phyloP scores from a whole-genome alignment of 352 stramenopile species.

The Hyaloperonospora arabidopsidis region DNA sequence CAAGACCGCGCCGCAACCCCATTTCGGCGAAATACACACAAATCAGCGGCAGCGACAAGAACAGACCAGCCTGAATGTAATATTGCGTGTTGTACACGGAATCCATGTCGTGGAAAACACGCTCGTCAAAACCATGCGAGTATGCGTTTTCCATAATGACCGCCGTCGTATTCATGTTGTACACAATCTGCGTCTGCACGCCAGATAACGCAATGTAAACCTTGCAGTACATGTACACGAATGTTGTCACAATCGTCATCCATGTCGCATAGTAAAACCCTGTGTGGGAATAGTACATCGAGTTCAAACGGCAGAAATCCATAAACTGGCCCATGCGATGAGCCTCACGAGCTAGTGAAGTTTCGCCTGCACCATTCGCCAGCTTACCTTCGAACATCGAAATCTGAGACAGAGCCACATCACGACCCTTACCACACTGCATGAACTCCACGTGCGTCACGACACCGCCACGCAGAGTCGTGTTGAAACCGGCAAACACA shows the following conservation, averaged over 20 bases:
- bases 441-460: slow-evolving; percentile 82
- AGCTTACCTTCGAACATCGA: slow-evolving; percentile 85
- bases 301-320: slow-evolving; percentile 82
- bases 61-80: slow-evolving; percentile 76
- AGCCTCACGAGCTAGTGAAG: slow-evolving; percentile 63
- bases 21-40: slow-evolving; percentile 77
- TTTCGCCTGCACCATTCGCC: slow-evolving; percentile 75
- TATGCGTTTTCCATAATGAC: slow-evolving; percentile 59
- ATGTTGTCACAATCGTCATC: slow-evolving; percentile 85
- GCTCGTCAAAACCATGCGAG: slow-evolving; percentile 43
- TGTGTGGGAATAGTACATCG: slow-evolving; percentile 85
- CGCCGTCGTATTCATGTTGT: slow-evolving; percentile 64
- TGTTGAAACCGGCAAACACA: slow-evolving; percentile 82
- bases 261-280: slow-evolving; percentile 82
- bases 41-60: slow-evolving; percentile 72
- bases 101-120: slow-evolving; percentile 53
- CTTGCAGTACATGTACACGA: slow-evolving; percentile 84
- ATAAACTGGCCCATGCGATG: slow-evolving; percentile 82
- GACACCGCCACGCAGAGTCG: slow-evolving; percentile 61
- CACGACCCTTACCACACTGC: slow-evolving; percentile 80
- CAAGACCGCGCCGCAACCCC: slow-evolving; percentile 55
- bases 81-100: slow-evolving; percentile 78
- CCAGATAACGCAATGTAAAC: slow-evolving; percentile 71
- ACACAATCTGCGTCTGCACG: slow-evolving; percentile 62
- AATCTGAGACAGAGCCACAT: slow-evolving; percentile 80